phyloP scores from a whole-genome alignment of 2,329 filamentous ascomycete species.

The Fusarium citri region DNA sequence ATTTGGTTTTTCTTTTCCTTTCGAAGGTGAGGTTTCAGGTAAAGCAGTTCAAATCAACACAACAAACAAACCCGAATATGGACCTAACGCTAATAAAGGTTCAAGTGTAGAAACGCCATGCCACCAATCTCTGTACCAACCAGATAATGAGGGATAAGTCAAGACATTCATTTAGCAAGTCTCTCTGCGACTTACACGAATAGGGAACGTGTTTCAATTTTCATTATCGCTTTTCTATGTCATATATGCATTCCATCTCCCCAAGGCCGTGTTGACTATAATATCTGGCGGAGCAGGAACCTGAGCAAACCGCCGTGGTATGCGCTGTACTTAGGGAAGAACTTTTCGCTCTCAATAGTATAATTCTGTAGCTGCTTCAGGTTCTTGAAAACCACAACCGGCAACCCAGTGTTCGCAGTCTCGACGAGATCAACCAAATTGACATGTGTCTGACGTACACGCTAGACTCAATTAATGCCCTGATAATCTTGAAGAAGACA shows the following conservation, averaged over 20 bases:
- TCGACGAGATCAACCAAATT: not conserved
- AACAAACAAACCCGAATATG: too few species aligned
- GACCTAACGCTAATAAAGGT: too few species aligned
- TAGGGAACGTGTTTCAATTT: too few species aligned
- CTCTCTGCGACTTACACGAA: too few species aligned
- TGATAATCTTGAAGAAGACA: not conserved
- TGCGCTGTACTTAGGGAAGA: not conserved
- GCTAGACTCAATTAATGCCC: not conserved
- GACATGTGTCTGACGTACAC: not conserved
- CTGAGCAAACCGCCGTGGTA: not conserved
- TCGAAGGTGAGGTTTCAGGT: too few species aligned
- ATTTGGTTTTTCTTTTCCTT: too few species aligned
- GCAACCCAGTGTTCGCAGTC: not conserved
- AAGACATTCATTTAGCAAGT: too few species aligned
- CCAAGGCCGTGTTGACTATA: not conserved
- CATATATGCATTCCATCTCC: fast-evolving
- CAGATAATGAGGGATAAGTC: too few species aligned
- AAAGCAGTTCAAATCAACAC: too few species aligned
- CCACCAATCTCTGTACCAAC: too few species aligned
- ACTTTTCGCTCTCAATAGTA: not conserved
- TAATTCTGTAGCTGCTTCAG: not conserved
- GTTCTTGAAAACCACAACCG: not conserved
- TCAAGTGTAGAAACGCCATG: too few species aligned
- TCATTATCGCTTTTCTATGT: too few species aligned
- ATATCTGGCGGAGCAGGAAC: not conserved